Evolutionary conservation across 768 basidiomycete genomes (phyloP), one percentile per base, ranked within the genome.

Genomic region (Dentipellis fragilis): DNA sequence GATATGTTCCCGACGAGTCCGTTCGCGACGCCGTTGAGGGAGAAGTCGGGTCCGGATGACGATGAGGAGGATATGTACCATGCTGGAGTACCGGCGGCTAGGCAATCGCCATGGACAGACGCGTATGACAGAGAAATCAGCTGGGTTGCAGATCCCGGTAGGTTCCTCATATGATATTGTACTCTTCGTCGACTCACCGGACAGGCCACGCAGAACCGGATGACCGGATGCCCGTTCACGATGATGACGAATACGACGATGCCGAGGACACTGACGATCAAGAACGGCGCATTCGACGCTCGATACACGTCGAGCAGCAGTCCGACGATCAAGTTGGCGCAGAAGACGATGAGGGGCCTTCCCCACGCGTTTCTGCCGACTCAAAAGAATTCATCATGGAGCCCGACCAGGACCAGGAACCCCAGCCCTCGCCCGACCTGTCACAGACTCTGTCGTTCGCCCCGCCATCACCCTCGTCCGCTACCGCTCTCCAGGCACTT

Each of bases 91-190:
- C 64, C 64, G n/a, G 62, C 68, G 23, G 29, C 64, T 37, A 53
- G 63, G 35, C 63, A 61, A 35, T 61, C 64, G 10, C 59, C 65
- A 2, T 58, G 65, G 57, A 59, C 57, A 12, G 63, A 61, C 11
- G 60, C 63, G 8, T 62, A 52, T 29, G 65, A 78, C 48, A 78
- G 80, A 45, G 83, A 83, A 62, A 78, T 75, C 47, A 91, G 88
- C 63, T 91, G 88, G 88, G 73, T 87, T 38, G 87, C 85, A 42
- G 80, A 83, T 49, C 84, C 78, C 65, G 82, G 88, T 87, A 62
- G 62, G 80, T 72, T 42, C 35, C 45, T 42, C 40, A 10, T 34
- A 42, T 35, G n/a, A 21, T 22, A 0, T 49, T 2, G 29, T 29
- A 29, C 29, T 29, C 6, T 6, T 37, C 12, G 38, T 54, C 35